Evolutionary conservation across 148 eudicot genomes (phyloP).

Genomic region (Arctostaphylos glauca): DNA sequence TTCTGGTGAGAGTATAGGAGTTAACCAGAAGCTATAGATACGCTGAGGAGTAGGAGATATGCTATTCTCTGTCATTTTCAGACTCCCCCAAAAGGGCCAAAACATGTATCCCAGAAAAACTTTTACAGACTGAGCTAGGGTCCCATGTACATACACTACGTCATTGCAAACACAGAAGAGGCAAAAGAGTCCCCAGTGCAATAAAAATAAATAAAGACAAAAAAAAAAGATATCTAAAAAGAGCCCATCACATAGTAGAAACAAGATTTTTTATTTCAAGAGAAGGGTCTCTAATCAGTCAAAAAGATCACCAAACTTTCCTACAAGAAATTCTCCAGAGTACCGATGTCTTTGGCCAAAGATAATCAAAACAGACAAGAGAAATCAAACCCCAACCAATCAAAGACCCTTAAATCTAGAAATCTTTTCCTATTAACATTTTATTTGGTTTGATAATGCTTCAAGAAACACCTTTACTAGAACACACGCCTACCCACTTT

Average conservation of each 20-base stretch:
- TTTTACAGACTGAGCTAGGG: background rate
- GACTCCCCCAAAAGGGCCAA: background rate
- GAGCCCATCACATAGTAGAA: background rate
- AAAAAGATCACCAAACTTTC: conserved; percentile 19
- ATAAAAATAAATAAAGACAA: background rate
- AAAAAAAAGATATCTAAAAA: background rate
- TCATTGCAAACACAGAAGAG: background rate
- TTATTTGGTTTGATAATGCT: background rate
- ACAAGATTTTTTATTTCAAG: background rate
- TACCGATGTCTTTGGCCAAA: background rate
- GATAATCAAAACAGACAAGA: background rate
- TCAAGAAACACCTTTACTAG: background rate
- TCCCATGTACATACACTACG: conserved; percentile 1
- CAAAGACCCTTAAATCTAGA: conserved; percentile 23
- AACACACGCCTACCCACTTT: background rate
- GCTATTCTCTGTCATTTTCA: background rate
- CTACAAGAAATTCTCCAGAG: background rate
- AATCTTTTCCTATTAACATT: conserved; percentile 10
- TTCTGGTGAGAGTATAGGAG: background rate
- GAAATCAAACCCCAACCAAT: conserved; percentile 25
- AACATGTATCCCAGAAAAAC: background rate
- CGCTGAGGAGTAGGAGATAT: background rate
- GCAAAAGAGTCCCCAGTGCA: background rate
- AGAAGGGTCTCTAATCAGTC: conserved; percentile 22
- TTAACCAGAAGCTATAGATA: background rate